These are phyloP conservation scores for Trifolium pratense DNA, from an alignment of 306 rosid genomes.

Conservation along the genomic window DNA sequence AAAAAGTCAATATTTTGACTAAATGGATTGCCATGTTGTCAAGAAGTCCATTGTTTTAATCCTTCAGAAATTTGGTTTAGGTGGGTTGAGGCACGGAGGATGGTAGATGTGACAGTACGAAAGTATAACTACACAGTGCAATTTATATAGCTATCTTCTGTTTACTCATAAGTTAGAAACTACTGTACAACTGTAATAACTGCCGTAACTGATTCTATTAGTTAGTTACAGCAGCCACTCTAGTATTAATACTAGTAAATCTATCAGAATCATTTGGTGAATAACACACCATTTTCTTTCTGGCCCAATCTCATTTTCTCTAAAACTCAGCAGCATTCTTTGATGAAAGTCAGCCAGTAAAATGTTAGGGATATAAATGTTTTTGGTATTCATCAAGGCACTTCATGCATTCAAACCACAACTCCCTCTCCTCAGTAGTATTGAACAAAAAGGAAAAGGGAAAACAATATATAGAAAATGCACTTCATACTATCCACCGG, in stretches of 20 bases:
- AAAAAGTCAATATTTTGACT: conserved; percentile 27
- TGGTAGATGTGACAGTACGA: conserved; percentile 32
- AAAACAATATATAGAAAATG: conserved; percentile 23
- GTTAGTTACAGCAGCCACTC: not conserved
- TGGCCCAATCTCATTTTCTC: not conserved
- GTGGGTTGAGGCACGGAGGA: conserved; percentile 27
- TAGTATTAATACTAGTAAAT: not conserved
- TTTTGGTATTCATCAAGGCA: conserved; percentile 11
- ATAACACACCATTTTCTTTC: not conserved
- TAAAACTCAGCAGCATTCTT: not conserved
- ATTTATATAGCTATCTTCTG: not conserved
- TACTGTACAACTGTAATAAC: not conserved
- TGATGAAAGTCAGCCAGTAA: conserved; percentile 7
- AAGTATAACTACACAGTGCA: not conserved
- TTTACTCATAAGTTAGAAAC: not conserved
- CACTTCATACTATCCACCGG: conserved; percentile 24
- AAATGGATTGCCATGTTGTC: conserved; percentile 32
- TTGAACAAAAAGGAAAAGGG: conserved; percentile 10
- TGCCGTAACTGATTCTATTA: not conserved
- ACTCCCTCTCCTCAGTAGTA: conserved; percentile 18
- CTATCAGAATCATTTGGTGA: not conserved
- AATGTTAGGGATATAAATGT: conserved; percentile 2
- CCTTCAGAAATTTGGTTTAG: conserved; percentile 22
- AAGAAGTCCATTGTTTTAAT: conserved; percentile 21
- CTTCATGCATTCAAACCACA: not conserved